Evolutionary conservation across 2,329 filamentous ascomycete species (phyloP).

Genomic region (Ascochyta lentis): DNA sequence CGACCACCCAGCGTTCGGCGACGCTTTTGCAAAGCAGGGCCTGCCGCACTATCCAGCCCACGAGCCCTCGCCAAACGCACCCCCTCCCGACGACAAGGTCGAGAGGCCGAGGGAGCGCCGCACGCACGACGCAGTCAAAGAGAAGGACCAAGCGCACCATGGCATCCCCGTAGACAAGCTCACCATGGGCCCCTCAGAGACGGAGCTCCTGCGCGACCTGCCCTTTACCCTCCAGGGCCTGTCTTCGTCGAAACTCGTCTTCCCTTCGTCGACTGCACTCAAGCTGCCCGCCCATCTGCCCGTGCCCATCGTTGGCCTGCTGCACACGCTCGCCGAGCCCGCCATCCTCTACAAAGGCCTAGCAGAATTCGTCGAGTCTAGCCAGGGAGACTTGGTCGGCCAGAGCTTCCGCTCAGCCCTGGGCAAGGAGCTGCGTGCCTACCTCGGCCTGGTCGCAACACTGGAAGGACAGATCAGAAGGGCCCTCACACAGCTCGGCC

Average conservation of each 20-base stretch:
- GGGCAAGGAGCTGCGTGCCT: conserved; percentile 82
- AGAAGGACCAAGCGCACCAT: conserved; percentile 29
- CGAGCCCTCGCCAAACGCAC: conserved; percentile 39
- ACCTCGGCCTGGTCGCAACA: conserved; percentile 88
- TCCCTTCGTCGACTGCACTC: conserved; percentile 71
- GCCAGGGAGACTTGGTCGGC: conserved; percentile 82
- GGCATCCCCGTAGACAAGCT: conserved; percentile 15
- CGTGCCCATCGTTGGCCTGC: conserved; percentile 80
- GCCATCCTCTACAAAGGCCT: conserved; percentile 88
- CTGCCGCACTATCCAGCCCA: conserved; percentile 49
- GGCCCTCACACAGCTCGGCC: conserved; percentile 76
- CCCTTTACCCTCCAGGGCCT: conserved; percentile 93
- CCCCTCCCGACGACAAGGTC: conserved; percentile 27
- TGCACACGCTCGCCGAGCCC: conserved; percentile 90
- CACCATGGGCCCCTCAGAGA: conserved; percentile 49
- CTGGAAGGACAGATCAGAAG: conserved; percentile 90
- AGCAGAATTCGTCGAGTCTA: conserved; percentile 80
- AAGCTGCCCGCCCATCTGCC: conserved; percentile 81
- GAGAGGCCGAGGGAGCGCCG: conserved; percentile 40
- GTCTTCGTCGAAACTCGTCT: conserved; percentile 83
- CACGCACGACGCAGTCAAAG: conserved; percentile 31
- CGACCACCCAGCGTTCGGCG: conserved; percentile 46
- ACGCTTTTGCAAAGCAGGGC: conserved; percentile 57
- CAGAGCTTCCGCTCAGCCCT: conserved; percentile 92
- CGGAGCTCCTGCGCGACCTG: conserved; percentile 67